Base-by-base conservation (phyloP, 768 basidiomycete species). In the Naganishia antarctica region DNA sequence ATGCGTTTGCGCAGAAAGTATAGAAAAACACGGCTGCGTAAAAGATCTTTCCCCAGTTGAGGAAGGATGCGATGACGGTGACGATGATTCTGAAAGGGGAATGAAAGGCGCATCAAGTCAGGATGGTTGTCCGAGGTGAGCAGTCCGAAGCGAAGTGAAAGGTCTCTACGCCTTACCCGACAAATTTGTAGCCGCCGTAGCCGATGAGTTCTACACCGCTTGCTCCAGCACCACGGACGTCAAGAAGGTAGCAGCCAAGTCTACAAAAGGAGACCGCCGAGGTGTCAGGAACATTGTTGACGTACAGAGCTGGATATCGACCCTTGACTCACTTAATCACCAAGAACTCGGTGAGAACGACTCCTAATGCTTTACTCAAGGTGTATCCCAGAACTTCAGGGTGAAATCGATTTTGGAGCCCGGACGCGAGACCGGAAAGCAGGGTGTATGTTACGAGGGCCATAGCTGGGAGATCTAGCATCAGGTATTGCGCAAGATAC, bases 101-200 rank as follows among this genome's bases (percentile, higher is more conserved):
- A 23, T n/a, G n/a, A n/a, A n/a, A n/a, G n/a, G n/a, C n/a, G n/a
- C n/a, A n/a, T n/a, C n/a, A n/a, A n/a, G n/a, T n/a, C n/a, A n/a
- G n/a, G n/a, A n/a, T n/a, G n/a, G n/a, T n/a, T n/a, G n/a, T n/a
- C n/a, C n/a, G n/a, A n/a, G n/a, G n/a, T n/a, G n/a, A n/a, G n/a
- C n/a, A n/a, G n/a, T n/a, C n/a, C n/a, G n/a, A n/a, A n/a, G n/a
- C n/a, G n/a, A n/a, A n/a, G n/a, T n/a, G n/a, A n/a, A n/a, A n/a
- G n/a, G n/a, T n/a, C n/a, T n/a, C n/a, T 2, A 79, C 86, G 29
- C n/a, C n/a, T n/a, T 68, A 91, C 91, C 91, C 94, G 29, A 97
- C 90, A 71, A 99, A 98, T 74, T 99, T 98, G 80, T 98, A 98
- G 0, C 96, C 94, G 4, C 87, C 89, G 74, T 97, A 98, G 0